Evolutionary conservation across 2,329 filamentous ascomycete species (phyloP), one percentile per base, ranked within the genome.

Genomic region (Nemania sp.): DNA sequence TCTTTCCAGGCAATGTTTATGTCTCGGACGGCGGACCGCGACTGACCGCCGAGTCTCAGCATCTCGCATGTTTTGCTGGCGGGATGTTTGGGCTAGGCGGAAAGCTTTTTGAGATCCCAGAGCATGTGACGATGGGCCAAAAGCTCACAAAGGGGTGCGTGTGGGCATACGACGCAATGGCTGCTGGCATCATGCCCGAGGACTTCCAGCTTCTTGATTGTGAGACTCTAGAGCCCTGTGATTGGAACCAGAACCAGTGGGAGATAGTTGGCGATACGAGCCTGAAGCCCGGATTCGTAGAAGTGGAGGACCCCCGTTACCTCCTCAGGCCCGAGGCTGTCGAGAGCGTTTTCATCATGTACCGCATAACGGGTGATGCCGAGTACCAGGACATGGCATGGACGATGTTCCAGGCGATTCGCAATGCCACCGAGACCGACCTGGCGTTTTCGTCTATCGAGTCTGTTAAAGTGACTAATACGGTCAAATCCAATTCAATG

Each of bases 211-310:
- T 88, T 20, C 58, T 85, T 0, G 73, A 81, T 0, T 89, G 87
- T 73, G 72, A 71, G 0, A 74, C 70, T 13, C 66, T 77, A 2
- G 77, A 78, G 0, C 71, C 75, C 26, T 78, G 79, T 83, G 82
- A 82, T 78, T 79, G 85, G 73, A 77, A 85, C 69, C 80, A 82
- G n/a, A 62, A 62, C 0, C 62, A 59, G 55, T 79, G 72, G 72
- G 72, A 72, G 32, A 64, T 62, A n/a, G 71, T 73, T 1, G 72
- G 70, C 52, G 53, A 73, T 49, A 60, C 60, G 22, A 66, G 62
- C 35, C 73, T 85, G 1, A 79, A 80, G 3, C 84, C 86, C 7
- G 92, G 92, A 0, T 93, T 92, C 77, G 89, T 85, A 56, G 86
- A 89, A 70, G 80, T 80, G 10, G 83, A 79, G 0, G 85, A 87